phyloP scores from a whole-genome alignment of 306 rosid genomes.

The Acacia confusa region DNA sequence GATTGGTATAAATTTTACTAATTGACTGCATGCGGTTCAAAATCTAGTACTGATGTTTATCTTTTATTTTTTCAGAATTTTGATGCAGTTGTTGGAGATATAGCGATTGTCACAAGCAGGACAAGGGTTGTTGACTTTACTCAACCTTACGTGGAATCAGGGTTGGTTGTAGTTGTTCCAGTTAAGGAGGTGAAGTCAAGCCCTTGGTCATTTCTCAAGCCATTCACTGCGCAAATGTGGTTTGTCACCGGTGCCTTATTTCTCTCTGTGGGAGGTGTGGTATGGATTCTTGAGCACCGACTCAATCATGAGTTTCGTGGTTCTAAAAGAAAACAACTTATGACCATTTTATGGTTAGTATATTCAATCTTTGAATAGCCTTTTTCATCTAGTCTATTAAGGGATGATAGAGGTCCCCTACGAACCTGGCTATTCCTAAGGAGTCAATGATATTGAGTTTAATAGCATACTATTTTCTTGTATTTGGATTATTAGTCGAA shows the following conservation, averaged over 20 bases:
- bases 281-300: slow-evolving; percentile 97
- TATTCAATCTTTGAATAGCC: neutral
- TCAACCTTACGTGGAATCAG: slow-evolving; percentile 77
- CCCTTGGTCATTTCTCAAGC: slow-evolving; percentile 84
- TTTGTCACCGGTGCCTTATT: slow-evolving; percentile 66
- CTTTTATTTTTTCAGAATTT: slow-evolving; percentile 51
- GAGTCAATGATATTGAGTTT: neutral
- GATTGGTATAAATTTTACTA: neutral
- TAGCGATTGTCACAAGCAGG: slow-evolving; percentile 77
- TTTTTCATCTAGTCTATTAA: neutral
- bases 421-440: neutral
- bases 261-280: slow-evolving; percentile 76
- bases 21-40: slow-evolving; percentile 6
- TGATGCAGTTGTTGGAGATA: slow-evolving; percentile 88
- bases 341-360: slow-evolving; percentile 81
- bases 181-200: slow-evolving; percentile 60
- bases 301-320: slow-evolving; percentile 80
- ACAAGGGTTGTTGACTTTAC: slow-evolving; percentile 86
- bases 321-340: slow-evolving; percentile 72
- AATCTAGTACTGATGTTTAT: slow-evolving; percentile 24
- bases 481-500: neutral
- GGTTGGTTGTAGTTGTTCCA: slow-evolving; percentile 74
- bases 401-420: neutral
- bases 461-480: slow-evolving; percentile 1
- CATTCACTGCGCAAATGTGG: slow-evolving; percentile 79